These are phyloP conservation scores for Zoysia pacifica DNA, from an alignment of 176 grass and related monocot species.

Conservation along the genomic window DNA sequence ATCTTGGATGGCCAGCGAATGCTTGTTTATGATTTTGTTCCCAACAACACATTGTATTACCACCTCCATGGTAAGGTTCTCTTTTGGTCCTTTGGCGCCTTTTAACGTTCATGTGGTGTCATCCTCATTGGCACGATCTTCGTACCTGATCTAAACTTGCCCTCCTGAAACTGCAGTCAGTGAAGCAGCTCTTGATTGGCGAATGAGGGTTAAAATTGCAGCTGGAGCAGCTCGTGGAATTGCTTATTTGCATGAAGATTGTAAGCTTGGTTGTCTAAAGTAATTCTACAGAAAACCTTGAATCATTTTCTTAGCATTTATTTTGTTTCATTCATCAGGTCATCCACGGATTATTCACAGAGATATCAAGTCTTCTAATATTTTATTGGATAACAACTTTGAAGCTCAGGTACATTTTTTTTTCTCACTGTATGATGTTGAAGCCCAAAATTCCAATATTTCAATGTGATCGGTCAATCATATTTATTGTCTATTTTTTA, in stretches of 20 bases:
- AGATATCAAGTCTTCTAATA: conserved; percentile 99
- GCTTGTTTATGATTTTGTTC: conserved; percentile 89
- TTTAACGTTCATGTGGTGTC: neutral
- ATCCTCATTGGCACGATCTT: conserved; percentile 8
- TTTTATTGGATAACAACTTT: conserved; percentile 93
- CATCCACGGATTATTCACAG: conserved; percentile 97
- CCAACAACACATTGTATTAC: conserved; percentile 78
- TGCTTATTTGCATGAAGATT: conserved; percentile 98
- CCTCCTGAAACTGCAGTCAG: conserved; percentile 60
- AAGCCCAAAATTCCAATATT: conserved; percentile 1
- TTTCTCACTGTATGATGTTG: neutral
- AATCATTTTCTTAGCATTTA: conserved; percentile 40
- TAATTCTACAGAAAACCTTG: neutral
- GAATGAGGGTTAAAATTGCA: conserved; percentile 83
- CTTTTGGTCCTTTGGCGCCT: neutral
- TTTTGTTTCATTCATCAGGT: conserved; percentile 58
- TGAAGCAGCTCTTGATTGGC: conserved; percentile 74
- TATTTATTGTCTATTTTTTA: conserved; percentile 17
- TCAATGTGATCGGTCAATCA: conserved; percentile 4
- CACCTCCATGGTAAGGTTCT: conserved; percentile 70
- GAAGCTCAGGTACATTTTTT: conserved; percentile 84
- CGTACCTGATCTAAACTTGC: conserved; percentile 34
- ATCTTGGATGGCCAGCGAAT: conserved; percentile 56
- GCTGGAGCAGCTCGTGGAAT: conserved; percentile 97
- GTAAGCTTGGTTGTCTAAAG: conserved; percentile 51